Base-by-base conservation (phyloP, 352 stramenopile genomes). In the Phytopythium mirpurense region DNA sequence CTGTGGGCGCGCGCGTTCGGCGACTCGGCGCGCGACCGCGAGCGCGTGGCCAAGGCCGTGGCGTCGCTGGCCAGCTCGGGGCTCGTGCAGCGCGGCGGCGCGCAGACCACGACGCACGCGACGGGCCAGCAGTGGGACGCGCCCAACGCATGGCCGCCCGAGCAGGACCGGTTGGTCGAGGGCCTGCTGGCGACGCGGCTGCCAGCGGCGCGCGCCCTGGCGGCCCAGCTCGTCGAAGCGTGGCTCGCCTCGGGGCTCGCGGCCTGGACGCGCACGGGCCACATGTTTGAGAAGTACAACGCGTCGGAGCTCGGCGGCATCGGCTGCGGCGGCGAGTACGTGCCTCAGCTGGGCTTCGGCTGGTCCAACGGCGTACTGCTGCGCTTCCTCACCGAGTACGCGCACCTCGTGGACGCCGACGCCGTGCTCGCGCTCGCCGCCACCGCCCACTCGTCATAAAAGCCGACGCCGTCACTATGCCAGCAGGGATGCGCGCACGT, bases 231-330 rank as follows among this genome's bases (percentile, higher is more conserved):
- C 29, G 54, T 74, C 19, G 70, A 74, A 70, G 78, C 51, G n/a
- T 96, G 81, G 83, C 72, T 84, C 18, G 43, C 70, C 11, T 64
- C 83, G 24, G 78, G 74, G 57, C 54, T 88, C 27, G 62, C 50
- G 16, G 86, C 74, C 29, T 96, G 68, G 70, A 69, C 68, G 35
- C 60, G 83, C 40, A 89, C 76, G 24, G 76, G 80, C 14, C 62
- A 85, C 50, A 94, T 96, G 84, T 93, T 89, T 59, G 86, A 96
- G 53, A 96, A 96, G 70, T 94, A 93, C 63, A 87, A 94, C 56
- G 79, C 81, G 26, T 72, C 68, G 5, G 68, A 82, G 32, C 46
- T 86, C 6, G 83, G 83, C 29, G 72, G 70, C 0, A 61, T 88
- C 11, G 81, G 84, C 32, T 65, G 74, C 56, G 86, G 86, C 15